Evolutionary conservation across 768 basidiomycete genomes (phyloP).

Genomic region (Hysterangium stoloniferum): DNA sequence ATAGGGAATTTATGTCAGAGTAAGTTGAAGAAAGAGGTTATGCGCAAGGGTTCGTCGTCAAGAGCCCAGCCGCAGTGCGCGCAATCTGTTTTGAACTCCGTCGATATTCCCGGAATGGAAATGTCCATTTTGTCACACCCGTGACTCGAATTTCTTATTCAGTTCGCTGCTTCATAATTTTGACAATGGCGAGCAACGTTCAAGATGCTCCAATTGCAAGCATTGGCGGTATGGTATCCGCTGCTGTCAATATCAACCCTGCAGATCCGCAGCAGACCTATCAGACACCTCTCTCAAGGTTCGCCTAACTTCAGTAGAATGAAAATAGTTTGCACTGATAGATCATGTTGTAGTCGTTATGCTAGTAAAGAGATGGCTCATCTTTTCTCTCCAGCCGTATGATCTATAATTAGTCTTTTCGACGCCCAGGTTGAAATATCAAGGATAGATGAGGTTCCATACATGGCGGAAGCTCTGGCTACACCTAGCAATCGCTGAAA

Average conservation of each 20-base stretch:
- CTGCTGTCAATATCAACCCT: no score
- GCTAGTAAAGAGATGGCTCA: slow-evolving; percentile 98
- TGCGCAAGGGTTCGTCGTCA: no score
- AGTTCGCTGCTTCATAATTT: no score
- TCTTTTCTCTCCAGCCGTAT: slow-evolving; percentile 88
- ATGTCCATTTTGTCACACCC: no score
- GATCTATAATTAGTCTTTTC: slow-evolving; percentile 20
- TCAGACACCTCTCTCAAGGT: slow-evolving; percentile 80
- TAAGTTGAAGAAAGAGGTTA: no score
- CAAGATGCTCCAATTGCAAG: no score
- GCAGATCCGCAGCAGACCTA: slow-evolving; percentile 58
- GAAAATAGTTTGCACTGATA: background rate
- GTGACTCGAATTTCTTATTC: no score
- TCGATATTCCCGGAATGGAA: no score
- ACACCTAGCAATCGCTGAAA: slow-evolving; percentile 92
- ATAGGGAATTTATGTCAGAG: slow-evolving; percentile 30
- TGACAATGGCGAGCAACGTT: no score
- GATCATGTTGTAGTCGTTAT: slow-evolving; percentile 68
- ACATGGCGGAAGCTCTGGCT: slow-evolving; percentile 97
- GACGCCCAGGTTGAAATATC: background rate
- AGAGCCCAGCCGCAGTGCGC: no score
- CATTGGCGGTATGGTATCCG: no score
- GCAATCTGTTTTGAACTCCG: no score
- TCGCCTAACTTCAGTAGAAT: slow-evolving; percentile 8
- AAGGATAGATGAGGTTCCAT: slow-evolving; percentile 75